These are phyloP conservation scores for Ceratonia siliqua DNA, from an alignment of 306 rosid genomes.

Conservation along the genomic window DNA sequence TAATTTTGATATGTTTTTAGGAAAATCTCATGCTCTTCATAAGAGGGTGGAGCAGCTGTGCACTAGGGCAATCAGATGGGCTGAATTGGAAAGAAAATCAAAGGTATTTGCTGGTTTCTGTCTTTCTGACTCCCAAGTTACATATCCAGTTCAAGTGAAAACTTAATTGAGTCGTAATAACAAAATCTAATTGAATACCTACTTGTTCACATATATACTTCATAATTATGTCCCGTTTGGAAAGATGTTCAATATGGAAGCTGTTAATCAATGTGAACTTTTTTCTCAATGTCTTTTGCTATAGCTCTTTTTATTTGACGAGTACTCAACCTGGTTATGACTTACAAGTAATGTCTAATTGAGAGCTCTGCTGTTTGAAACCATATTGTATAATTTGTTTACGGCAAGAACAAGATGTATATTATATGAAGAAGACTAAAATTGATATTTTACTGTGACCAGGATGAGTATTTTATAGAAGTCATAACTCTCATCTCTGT, in stretches of 20 bases:
- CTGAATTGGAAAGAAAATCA: slow-evolving; percentile 51
- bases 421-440: background rate
- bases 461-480: background rate
- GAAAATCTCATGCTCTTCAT: slow-evolving; percentile 59
- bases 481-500: background rate
- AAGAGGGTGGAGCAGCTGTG: slow-evolving; percentile 61
- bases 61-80: slow-evolving; percentile 56
- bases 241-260: background rate
- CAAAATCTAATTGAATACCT: background rate
- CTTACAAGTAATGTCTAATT: slow-evolving; percentile 11
- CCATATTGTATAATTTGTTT: slow-evolving; percentile 9
- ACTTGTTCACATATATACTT: background rate
- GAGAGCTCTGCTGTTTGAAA: background rate
- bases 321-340: background rate
- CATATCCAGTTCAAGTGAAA: slow-evolving; percentile 20
- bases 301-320: background rate
- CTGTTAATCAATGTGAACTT: background rate
- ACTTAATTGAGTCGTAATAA: background rate
- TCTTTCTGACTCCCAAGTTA: background rate
- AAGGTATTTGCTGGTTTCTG: slow-evolving; percentile 40
- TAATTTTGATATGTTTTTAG: slow-evolving; percentile 34
- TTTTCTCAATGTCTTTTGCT: background rate
- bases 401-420: background rate
- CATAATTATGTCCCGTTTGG: background rate
- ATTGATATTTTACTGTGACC: background rate